Evolutionary conservation across 257 asterid species (phyloP).

Genomic region (Osmanthus fragrans): DNA sequence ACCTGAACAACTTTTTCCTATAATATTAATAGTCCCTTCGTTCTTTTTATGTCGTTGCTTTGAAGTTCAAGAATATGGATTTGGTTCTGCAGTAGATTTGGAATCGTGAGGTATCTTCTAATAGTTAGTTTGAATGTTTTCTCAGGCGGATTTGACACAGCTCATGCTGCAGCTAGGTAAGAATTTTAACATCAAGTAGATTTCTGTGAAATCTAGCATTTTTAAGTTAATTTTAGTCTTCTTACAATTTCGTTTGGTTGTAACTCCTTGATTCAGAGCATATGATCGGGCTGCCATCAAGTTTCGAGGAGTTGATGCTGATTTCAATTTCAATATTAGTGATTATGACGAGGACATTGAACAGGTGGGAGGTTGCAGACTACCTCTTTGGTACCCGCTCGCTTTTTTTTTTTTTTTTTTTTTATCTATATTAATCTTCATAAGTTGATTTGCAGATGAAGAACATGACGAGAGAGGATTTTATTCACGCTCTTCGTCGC

Average conservation of each 20-base stretch:
- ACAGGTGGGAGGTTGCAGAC: conserved; percentile 40
- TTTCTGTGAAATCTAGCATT: conserved; percentile 7
- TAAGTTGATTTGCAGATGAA: conserved; percentile 47
- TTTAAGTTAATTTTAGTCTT: conserved; percentile 9
- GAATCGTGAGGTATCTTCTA: neutral
- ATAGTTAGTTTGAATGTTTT: conserved; percentile 15
- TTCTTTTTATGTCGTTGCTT: neutral
- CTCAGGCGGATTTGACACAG: conserved; percentile 94
- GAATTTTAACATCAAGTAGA: neutral
- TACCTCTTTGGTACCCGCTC: neutral
- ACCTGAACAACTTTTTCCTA: neutral
- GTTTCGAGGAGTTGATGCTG: conserved; percentile 90
- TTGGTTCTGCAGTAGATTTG: neutral
- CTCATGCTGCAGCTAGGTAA: conserved; percentile 91
- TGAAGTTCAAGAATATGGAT: neutral
- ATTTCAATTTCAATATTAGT: conserved; percentile 59
- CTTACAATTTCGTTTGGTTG: conserved; percentile 11
- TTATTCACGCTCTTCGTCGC: conserved; percentile 70
- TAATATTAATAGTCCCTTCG: neutral
- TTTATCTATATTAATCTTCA: conserved; percentile 9
- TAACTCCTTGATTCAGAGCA: conserved; percentile 44
- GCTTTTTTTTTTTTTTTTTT: no score
- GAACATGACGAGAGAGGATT: conserved; percentile 67
- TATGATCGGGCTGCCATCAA: conserved; percentile 87
- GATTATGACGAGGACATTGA: conserved; percentile 77